Conservation (phyloP, 2,329 filamentous ascomycete genomes). For the Cladosporium sp. region DNA sequence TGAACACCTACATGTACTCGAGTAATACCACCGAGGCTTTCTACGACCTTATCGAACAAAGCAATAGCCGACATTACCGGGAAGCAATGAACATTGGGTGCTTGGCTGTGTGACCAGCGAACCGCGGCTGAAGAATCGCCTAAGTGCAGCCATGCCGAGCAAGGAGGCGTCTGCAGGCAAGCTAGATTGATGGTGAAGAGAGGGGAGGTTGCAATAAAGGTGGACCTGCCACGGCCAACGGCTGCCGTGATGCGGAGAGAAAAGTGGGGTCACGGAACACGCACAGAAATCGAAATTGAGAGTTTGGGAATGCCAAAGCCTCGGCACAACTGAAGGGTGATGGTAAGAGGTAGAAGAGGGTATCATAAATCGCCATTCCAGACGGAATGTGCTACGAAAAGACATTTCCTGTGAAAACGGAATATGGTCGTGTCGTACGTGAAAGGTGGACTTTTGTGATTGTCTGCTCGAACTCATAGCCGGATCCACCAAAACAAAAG, state of each 20-base stretch:
- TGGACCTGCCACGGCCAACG: not conserved
- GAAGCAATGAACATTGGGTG: not conserved
- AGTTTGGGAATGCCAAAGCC: not conserved
- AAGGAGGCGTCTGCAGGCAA: not conserved
- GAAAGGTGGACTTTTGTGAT: constrained; percentile 12
- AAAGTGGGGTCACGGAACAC: not conserved
- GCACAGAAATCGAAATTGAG: constrained; percentile 3
- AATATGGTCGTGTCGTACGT: constrained; percentile 11
- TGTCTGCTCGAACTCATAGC: constrained; percentile 14
- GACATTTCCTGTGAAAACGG: constrained; percentile 2
- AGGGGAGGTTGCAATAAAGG: too few species aligned
- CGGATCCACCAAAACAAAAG: constrained; percentile 11
- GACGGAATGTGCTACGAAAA: constrained; percentile 9
- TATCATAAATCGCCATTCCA: constrained; percentile 9
- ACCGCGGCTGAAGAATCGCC: constrained; percentile 5
- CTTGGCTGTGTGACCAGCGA: constrained; percentile 9
- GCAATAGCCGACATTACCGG: constrained; percentile 13
- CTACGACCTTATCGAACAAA: constrained; percentile 4
- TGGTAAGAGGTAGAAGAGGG: constrained; percentile 8
- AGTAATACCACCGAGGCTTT: not conserved
- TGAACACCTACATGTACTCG: too few species aligned
- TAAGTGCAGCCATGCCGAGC: constrained; percentile 1
- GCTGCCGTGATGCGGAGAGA: not conserved
- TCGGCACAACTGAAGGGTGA: not conserved
- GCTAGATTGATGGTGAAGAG: not conserved